These are phyloP conservation scores for Echites panduratus DNA, from an alignment of 257 asterid genomes.

Conservation along the genomic window DNA sequence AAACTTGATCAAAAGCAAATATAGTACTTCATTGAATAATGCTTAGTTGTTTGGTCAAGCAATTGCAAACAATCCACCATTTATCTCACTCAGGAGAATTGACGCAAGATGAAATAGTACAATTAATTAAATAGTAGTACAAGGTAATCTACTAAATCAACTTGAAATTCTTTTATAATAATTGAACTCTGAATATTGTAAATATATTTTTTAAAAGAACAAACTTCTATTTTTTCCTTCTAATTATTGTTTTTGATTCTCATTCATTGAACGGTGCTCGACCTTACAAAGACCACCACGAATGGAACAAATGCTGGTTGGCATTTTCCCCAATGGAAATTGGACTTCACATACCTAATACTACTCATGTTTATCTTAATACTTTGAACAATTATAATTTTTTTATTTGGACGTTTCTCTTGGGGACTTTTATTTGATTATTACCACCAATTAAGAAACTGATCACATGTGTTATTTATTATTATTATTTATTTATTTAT, in stretches of 20 bases:
- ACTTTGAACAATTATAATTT: background rate
- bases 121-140: too few relatives aligned
- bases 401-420: background rate
- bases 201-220: background rate
- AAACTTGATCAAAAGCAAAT: too few relatives aligned
- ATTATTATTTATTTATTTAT: too few relatives aligned
- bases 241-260: background rate
- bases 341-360: conserved; percentile 7
- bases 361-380: background rate
- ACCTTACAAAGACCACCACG: background rate
- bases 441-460: background rate
- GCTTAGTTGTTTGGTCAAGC: too few relatives aligned
- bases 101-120: too few relatives aligned
- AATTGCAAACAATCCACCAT: too few relatives aligned
- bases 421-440: background rate
- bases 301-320: background rate
- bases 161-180: too few relatives aligned
- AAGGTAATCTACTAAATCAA: too few relatives aligned
- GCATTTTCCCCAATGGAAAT: background rate
- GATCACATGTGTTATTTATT: background rate
- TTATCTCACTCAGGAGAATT: too few relatives aligned
- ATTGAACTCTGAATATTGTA: background rate
- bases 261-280: background rate
- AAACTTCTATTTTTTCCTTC: background rate
- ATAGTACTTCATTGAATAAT: too few relatives aligned